Evolutionary conservation across 495 filamentous ascomycete genomes (phyloP).

Genomic region (Staphylotrichum longicolle): DNA sequence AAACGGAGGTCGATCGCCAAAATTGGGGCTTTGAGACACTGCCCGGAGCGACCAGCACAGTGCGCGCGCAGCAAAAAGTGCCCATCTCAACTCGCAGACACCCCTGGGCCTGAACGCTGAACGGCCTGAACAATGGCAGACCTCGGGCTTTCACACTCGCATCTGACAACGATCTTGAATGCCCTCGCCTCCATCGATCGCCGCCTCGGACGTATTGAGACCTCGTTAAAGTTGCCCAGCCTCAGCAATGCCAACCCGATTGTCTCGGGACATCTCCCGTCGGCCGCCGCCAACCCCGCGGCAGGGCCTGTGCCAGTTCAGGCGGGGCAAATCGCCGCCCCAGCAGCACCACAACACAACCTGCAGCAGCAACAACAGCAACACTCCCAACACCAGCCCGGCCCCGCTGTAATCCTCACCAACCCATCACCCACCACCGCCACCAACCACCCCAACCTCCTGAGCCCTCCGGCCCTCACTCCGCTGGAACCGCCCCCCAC

Average conservation of each 20-base stretch:
- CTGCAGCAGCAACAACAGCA: slow-evolving; percentile 13
- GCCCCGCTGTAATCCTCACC: neutral
- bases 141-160: slow-evolving; percentile 23
- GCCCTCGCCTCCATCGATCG: slow-evolving; percentile 37
- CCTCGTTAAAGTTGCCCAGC: slow-evolving; percentile 21
- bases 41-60: too few relatives aligned
- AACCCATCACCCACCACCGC: neutral
- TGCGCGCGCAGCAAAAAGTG: too few relatives aligned
- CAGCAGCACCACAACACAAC: neutral
- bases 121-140: slow-evolving; percentile 22
- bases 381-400: neutral
- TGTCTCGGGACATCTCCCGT: neutral
- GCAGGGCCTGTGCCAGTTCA: neutral
- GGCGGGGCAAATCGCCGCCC: slow-evolving; percentile 9
- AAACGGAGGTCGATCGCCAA: too few relatives aligned
- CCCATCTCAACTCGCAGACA: too few relatives aligned
- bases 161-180: slow-evolving; percentile 30
- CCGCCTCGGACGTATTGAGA: slow-evolving; percentile 37
- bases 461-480: slow-evolving; percentile 19
- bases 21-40: too few relatives aligned
- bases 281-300: slow-evolving; percentile 6
- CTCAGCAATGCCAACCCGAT: neutral
- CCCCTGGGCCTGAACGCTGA: too few relatives aligned
- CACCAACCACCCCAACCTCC: slow-evolving; percentile 10
- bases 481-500: slow-evolving; percentile 37